Evolutionary conservation across 768 basidiomycete species (phyloP).

Genomic region (Grammothele lineata): DNA sequence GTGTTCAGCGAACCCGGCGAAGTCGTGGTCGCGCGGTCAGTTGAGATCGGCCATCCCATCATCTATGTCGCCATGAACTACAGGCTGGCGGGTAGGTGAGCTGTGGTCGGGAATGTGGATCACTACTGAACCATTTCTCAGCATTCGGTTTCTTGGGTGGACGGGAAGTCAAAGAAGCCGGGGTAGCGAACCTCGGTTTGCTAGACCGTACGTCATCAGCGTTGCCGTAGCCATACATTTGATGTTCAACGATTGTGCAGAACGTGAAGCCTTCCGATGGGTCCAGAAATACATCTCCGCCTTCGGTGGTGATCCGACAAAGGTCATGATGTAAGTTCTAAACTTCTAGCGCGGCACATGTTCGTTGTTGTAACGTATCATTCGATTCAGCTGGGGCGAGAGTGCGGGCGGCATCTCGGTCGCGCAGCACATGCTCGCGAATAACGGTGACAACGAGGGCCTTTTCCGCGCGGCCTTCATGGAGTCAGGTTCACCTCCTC

Average conservation of each 20-base stretch:
- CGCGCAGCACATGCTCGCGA: slow-evolving; percentile 22
- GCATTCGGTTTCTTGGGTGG: slow-evolving; percentile 21
- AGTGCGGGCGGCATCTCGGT: slow-evolving; percentile 34
- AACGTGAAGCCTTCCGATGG: slow-evolving; percentile 41
- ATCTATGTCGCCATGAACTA: slow-evolving; percentile 55
- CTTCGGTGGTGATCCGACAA: slow-evolving; percentile 41
- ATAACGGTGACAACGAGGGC: slow-evolving; percentile 19
- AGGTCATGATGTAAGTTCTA: slow-evolving; percentile 36
- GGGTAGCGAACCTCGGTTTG: slow-evolving; percentile 32
- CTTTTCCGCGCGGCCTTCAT: slow-evolving; percentile 34
- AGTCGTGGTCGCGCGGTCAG: slow-evolving; percentile 40
- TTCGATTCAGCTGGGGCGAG: slow-evolving; percentile 26
- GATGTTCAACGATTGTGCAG: background rate
- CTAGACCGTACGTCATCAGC: slow-evolving; percentile 32
- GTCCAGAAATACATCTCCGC: slow-evolving; percentile 34
- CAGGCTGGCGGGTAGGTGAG: too few species aligned
- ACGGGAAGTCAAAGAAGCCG: slow-evolving; percentile 19
- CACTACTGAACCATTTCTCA: background rate
- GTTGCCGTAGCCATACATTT: background rate
- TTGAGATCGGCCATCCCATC: slow-evolving; percentile 39
- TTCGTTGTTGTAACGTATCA: background rate
- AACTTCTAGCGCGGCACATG: background rate
- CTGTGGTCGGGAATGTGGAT: too few species aligned
- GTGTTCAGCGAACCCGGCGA: slow-evolving; percentile 36
- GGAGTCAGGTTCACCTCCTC: slow-evolving; percentile 17